Base-by-base conservation (phyloP, 305 asterid species). In the Solanum aculeatissimum region DNA sequence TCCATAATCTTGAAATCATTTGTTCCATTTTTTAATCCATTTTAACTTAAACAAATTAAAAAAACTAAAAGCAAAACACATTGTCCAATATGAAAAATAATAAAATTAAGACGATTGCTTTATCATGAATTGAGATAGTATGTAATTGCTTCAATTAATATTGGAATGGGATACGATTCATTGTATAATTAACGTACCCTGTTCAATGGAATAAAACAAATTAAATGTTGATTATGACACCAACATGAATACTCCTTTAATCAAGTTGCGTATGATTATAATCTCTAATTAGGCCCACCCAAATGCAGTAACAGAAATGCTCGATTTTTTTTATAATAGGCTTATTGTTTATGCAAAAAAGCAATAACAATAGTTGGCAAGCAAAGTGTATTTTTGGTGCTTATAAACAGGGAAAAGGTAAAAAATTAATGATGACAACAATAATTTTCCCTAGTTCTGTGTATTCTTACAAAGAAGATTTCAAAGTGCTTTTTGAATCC, bases 401-500 rank as follows among this genome's bases (percentile, higher is more conserved):
- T 85, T 75, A 65, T 77, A 84, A 83, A 57, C 51, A 45, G 21
- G 45, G 32, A 11, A 47, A 84, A 72, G 16, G 54, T 83, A 83
- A 80, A 77, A 88, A 91, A 35, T 16, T 87, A 65, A 88, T 71
- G 88, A 79, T 88, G 58, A 74, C 85, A 42, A 87, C 88, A 87
- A 86, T 86, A 86, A 84, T 88, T 42, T 81, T 70, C 54, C 47
- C 63, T 72, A 68, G 21, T 63, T 45, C 6, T 65, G 45, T 82
- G 55, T 63, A 21, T 58, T 58, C 45, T 82, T 53, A 27, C 74
- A 70, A 72, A 29, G 60, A 66, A 58, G 86, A 83, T 85, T 87
- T 88, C 89, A 88, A 92, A 89, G 88, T 53, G 85, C 80, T 86
- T 83, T 86, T 84, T 86, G 87, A 80, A 87, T 77, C 51, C 89